Base-by-base conservation (phyloP, 257 asterid genomes). In the Buddleja alternifolia region DNA sequence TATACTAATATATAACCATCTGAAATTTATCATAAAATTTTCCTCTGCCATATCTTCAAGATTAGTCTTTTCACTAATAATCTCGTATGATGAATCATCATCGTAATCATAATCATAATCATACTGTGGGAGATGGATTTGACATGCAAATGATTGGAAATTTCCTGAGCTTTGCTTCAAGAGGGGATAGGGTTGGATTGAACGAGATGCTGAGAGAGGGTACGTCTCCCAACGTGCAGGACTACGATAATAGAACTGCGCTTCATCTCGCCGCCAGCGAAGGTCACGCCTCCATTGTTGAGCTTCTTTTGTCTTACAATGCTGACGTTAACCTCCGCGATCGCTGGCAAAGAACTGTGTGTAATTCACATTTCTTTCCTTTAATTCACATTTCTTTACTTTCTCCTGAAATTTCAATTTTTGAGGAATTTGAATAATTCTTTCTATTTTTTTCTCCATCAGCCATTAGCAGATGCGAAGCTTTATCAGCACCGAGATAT, bases 231-330 rank as follows among this genome's bases (percentile, higher is more conserved):
- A 60, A 85, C 67, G 91, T 85, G 39, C 91, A 85, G 69, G 88
- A 82, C 71, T 85, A 85, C 58, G 88, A 85, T 10, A 72, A 67
- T 16, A 69, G 91, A 66, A 85, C 91, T 61, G 86, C 91, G 36
- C 88, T 82, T 44, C 90, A 85, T 73, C 88, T 82, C 46, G 90
- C 90, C 4, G 90, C 90, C 14, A 85, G 90, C 16, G 90, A 85
- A 71, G 90, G 90, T 17, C 88, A 82, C 34, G 90, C 88, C 52
- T 76, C 91, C 42, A 82, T 82, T 62, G 86, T 85, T 51, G 88
- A 85, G 76, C 88, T 85, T 78, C 86, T 82, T 55, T 48, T 85
- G 73, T 82, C 88, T 15, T 85, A 85, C 78, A 70, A 78, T 23
- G 90, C 86, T 45, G 76, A 85, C 29, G 86, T 82, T 73, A 85